Evolutionary conservation across 176 grass and related monocot genomes (phyloP), one percentile per base, ranked within the genome.

Genomic region (Ananas comosus): DNA sequence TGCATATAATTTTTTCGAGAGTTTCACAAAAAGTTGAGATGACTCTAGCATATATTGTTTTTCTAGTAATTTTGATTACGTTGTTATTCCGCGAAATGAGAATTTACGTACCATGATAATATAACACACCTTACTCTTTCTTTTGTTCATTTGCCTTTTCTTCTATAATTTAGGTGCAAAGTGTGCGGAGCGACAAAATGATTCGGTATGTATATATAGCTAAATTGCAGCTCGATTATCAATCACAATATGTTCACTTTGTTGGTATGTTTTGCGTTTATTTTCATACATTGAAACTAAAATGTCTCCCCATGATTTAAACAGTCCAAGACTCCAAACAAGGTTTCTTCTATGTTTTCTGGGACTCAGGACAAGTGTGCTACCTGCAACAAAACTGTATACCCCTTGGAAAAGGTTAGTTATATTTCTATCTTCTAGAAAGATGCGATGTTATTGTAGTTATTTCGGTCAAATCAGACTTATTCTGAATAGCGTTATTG

Each of bases 371-470:
- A 97, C 58, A 97, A 92, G 51, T 96, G 93, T 19, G 74, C 86
- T 47, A 76, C 78, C 53, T 96, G 93, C 77, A 69, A 87, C 51
- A 96, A 96, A 85, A 96, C 89, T 1, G 93, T 89, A n/a, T 96
- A 96, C 50, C 89, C 93, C 10, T 80, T 96, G 63, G 93, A 96
- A 54, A 96, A 92, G 93, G 93, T 96, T 83, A 73, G 89, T 96
- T 83, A 73, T 64, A 12, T 1, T 57, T 57, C 53, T 57, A 59
- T 14, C 5, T 19, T 59, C 1, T 21, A 19, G 4, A 59, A 8
- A 59, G 13, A 16, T 19, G 53, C 5, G 13, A 17, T 17, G 54
- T 59, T 21, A 59, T 17, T 9, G 21, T 56, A 13, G 1, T n/a
- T 13, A 12, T 12, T 57, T 13, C 3, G 13, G 13, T 57, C 53